These are phyloP conservation scores for Neodidymelliopsis sp. DNA, from an alignment of 2,329 filamentous ascomycete genomes.

Conservation along the genomic window DNA sequence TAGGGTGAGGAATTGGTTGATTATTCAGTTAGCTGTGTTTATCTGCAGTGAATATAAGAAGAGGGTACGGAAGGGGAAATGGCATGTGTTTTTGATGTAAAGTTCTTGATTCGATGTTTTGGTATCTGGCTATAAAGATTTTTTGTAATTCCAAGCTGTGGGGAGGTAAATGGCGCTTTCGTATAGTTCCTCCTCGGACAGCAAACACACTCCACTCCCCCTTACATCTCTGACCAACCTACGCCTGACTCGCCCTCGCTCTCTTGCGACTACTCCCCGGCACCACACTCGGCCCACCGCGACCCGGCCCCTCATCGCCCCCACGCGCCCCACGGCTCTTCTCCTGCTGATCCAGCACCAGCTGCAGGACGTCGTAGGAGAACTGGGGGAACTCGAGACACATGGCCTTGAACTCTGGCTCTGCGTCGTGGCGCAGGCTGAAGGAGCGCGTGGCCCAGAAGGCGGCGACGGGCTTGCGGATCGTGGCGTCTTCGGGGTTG, in stretches of 20 bases:
- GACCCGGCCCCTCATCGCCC: slow-evolving; percentile 24
- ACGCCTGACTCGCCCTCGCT: slow-evolving; percentile 36
- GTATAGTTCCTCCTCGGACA: too few species aligned
- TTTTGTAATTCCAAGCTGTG: too few species aligned
- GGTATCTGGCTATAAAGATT: too few species aligned
- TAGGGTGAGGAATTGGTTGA: too few species aligned
- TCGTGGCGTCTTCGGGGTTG: slow-evolving; percentile 69
- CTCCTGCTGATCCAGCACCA: slow-evolving; percentile 62
- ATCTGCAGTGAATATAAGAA: too few species aligned
- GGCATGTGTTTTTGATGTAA: too few species aligned
- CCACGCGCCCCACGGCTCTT: slow-evolving; percentile 45
- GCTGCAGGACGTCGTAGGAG: slow-evolving; percentile 85
- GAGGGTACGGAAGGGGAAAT: too few species aligned
- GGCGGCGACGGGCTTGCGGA: slow-evolving; percentile 83
- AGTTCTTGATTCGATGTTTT: too few species aligned
- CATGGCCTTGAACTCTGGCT: slow-evolving; percentile 82
- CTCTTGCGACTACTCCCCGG: slow-evolving; percentile 46
- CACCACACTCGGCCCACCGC: slow-evolving; percentile 48
- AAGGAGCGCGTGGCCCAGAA: slow-evolving; percentile 88
- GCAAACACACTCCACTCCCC: too few species aligned
- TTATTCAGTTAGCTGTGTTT: too few species aligned
- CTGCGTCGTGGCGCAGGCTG: slow-evolving; percentile 83
- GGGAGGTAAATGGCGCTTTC: too few species aligned
- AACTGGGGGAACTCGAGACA: slow-evolving; percentile 92
- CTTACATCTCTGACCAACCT: too few species aligned